Evolutionary conservation across 495 filamentous ascomycete species (phyloP), one percentile per base, ranked within the genome.

Genomic region (Bacidia rubella): DNA sequence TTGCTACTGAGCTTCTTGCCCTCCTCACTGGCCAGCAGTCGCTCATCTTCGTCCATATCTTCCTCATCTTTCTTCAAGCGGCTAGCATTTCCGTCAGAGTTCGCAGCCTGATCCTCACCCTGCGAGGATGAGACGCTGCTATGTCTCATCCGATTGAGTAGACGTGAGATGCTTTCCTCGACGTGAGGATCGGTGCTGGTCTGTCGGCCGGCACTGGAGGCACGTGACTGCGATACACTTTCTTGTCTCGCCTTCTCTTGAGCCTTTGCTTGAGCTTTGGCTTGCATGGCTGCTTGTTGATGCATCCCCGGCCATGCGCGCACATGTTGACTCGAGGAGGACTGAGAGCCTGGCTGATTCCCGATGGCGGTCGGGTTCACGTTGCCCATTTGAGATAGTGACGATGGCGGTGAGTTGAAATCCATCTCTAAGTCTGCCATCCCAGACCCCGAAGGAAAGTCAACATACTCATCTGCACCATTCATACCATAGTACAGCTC

Each of bases 31-130:
- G 86, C 87, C 15, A 99, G 75, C 2, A 97, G 72, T 54, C 86
- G 73, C 74, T 97, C 92, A 60, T 99, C 92, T 65, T 95, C 89
- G 66, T 99, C 92, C 90, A 98, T 96, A 25, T 97, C 90, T 50
- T 92, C 87, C 62, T 95, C 87, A 39, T 95, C 86, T 74, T 97
- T 98, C 70, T 74, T 82, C 45, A 80, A 70, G 26, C 78, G 72
- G 24, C 44, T 41, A 32, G 45, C 27, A 32, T 55, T 45, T 2
- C 51, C 49, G 9, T 68, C 65, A 23, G 68, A 47, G 41, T 66
- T 61, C 1, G 70, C 68, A 1, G 69, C 62, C 1, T 68, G 67
- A 1, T 70, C 70, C 44, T 73, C 71, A 44, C 81, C 77, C n/a
- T 66, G 63, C 24, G 66, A 62, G 0, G 76, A 70, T 5, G 71